These are phyloP conservation scores for Candida fluviatilis DNA, from an alignment of 805 yeast genomes.

Conservation along the genomic window DNA sequence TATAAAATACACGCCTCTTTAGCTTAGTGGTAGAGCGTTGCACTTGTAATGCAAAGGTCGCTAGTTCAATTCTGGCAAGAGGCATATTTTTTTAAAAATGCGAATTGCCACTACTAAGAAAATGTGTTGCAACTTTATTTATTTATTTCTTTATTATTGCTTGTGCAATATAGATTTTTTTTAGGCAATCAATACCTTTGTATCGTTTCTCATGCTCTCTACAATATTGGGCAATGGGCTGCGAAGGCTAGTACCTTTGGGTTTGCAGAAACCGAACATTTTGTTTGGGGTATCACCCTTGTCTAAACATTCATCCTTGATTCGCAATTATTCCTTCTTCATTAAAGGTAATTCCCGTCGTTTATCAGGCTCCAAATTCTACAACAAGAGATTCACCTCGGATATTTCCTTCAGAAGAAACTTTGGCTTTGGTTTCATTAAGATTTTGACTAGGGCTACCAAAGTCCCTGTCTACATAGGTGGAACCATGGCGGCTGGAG, in stretches of 20 bases:
- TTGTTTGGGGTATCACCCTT: neutral
- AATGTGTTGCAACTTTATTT: neutral
- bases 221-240: conserved; percentile 1
- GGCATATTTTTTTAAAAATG: conserved; percentile 40
- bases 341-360: too few species aligned
- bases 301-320: neutral
- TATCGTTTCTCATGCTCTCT: neutral
- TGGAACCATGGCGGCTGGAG: conserved; percentile 91
- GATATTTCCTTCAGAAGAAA: conserved; percentile 16
- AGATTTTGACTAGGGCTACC: conserved; percentile 49
- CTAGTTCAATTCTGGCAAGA: conserved; percentile 88
- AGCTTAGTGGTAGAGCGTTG: conserved; percentile 99
- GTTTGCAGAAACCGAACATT: neutral
- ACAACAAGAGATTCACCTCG: conserved; percentile 1
- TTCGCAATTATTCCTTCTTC: neutral
- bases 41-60: conserved; percentile 99
- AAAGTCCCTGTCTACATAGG: conserved; percentile 81
- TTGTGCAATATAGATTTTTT: too few species aligned
- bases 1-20: too few species aligned
- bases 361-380: too few species aligned
- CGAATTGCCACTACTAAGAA: neutral
- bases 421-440: conserved; percentile 37
- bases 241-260: neutral
- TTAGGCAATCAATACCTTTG: neutral
- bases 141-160: conserved; percentile 1